Evolutionary conservation across 176 grass and related monocot genomes (phyloP).

Genomic region (Eragrostis curvula): DNA sequence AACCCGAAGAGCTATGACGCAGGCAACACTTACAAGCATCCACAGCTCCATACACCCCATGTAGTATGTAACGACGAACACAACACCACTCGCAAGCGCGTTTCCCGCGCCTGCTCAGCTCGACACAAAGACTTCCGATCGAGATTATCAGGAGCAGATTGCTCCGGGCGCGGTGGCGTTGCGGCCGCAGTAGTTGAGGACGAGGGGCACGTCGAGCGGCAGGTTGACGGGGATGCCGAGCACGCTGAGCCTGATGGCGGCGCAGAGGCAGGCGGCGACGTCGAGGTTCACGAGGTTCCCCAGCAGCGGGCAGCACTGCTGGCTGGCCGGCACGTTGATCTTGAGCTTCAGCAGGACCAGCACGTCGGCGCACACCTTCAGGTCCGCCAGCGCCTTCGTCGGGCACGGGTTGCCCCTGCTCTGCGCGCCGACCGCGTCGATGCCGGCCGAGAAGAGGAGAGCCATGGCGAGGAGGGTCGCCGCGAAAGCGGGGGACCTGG

Average conservation of each 20-base stretch:
- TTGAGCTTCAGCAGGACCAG: constrained; percentile 57
- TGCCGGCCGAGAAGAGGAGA: constrained; percentile 6
- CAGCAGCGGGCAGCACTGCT: constrained; percentile 63
- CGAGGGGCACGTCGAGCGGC: constrained; percentile 59
- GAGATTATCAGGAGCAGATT: constrained; percentile 31
- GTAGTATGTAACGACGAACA: too few species aligned
- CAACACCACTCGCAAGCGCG: background rate
- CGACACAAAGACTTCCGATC: background rate
- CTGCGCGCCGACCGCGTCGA: constrained; percentile 27
- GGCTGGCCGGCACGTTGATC: constrained; percentile 52
- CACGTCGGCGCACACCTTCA: constrained; percentile 65
- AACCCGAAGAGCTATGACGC: background rate
- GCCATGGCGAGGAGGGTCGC: constrained; percentile 31
- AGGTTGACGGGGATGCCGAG: constrained; percentile 66
- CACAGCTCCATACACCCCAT: background rate
- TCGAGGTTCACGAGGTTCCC: constrained; percentile 54
- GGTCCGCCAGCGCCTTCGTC: constrained; percentile 46
- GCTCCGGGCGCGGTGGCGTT: constrained; percentile 41
- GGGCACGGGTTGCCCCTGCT: constrained; percentile 56
- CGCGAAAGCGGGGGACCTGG: background rate
- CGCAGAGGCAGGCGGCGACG: constrained; percentile 61
- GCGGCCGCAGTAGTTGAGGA: constrained; percentile 67
- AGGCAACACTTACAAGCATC: background rate
- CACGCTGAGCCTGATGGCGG: constrained; percentile 53
- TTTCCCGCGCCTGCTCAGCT: background rate